Evolutionary conservation across 208 protist genomes (phyloP).

Genomic region (Acanthamoeba sp.): DNA sequence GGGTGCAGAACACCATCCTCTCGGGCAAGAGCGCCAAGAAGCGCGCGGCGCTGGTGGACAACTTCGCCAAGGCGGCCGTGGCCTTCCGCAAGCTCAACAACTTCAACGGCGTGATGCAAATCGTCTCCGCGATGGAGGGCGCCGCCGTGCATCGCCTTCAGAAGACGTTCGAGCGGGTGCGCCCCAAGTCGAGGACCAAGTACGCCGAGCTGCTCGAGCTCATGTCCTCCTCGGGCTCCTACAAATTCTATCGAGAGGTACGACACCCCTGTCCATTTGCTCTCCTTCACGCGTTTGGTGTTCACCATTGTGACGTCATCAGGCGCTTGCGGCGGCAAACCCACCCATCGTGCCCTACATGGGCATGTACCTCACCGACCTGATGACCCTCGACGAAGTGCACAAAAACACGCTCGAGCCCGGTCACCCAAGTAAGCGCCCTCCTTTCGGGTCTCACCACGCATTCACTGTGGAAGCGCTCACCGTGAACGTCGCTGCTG

Average conservation of each 20-base stretch:
- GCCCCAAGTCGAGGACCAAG: slow-evolving; percentile 23
- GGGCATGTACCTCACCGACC: slow-evolving; percentile 69
- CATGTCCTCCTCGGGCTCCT: not conserved
- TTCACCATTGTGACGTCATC: not conserved
- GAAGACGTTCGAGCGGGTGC: slow-evolving; percentile 36
- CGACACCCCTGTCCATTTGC: no score
- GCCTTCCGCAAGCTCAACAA: slow-evolving; percentile 65
- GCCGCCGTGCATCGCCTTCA: slow-evolving; percentile 48
- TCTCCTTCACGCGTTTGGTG: not conserved
- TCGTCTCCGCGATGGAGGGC: slow-evolving; percentile 60
- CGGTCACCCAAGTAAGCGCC: not conserved
- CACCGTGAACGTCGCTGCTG: no score
- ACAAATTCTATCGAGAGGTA: slow-evolving; percentile 64
- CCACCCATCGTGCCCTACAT: slow-evolving; percentile 59
- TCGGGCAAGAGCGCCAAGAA: slow-evolving; percentile 65
- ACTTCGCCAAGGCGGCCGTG: slow-evolving; percentile 42
- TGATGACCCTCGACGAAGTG: slow-evolving; percentile 37
- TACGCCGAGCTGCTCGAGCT: slow-evolving; percentile 56
- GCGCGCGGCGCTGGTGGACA: slow-evolving; percentile 35
- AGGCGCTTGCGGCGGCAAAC: not conserved
- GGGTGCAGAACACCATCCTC: slow-evolving; percentile 58
- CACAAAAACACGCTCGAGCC: slow-evolving; percentile 61
- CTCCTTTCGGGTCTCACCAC: not conserved
- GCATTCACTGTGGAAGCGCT: no score
- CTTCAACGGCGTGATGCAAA: slow-evolving; percentile 52